A percentile compares a stretch with the other conserved stretches of the same genome.
phyloP scores from a whole-genome alignment of 345 rosid species.

The Ceriops zippeliana region DNA sequence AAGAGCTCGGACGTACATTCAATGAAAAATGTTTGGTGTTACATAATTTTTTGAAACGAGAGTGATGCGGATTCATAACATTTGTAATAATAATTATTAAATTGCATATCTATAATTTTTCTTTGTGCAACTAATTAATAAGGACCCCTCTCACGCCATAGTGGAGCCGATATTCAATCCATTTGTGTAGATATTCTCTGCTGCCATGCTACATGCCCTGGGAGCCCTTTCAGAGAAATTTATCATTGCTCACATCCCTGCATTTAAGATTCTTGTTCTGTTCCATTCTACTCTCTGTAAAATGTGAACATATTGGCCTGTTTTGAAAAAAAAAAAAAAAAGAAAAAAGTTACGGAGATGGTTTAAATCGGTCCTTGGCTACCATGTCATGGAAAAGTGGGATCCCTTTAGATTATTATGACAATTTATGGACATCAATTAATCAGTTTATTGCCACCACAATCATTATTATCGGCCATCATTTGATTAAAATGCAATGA shows the following conservation, averaged over 20 bases:
- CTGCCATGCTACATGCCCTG: slow-evolving; percentile 9
- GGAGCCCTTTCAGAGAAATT: background rate
- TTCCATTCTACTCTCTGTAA: slow-evolving; percentile 27
- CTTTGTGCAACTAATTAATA: too few species aligned
- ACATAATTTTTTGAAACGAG: too few species aligned
- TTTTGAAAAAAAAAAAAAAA: slow-evolving; percentile 2
- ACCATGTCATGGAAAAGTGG: background rate
- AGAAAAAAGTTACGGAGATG: background rate
- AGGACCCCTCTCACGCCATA: too few species aligned
- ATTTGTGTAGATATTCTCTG: slow-evolving; percentile 11
- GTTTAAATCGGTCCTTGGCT: background rate
- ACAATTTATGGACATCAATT: background rate
- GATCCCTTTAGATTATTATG: background rate
- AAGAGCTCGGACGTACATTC: slow-evolving; percentile 26
- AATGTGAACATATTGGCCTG: slow-evolving; percentile 1
- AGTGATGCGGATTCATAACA: too few species aligned
- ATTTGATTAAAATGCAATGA: too few species aligned
- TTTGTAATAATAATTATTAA: too few species aligned
- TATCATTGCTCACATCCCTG: slow-evolving; percentile 11
- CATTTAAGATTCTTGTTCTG: slow-evolving; percentile 25
- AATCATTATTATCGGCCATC: too few species aligned
- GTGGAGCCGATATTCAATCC: too few species aligned
- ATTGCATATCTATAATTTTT: too few species aligned
- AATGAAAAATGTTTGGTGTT: background rate
- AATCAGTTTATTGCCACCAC: background rate